Percentiles rank a stretch among this genome's conserved stretches.
Conservation (phyloP, 371 early-diverging fungal genomes). For the Circinella umbellata region DNA sequence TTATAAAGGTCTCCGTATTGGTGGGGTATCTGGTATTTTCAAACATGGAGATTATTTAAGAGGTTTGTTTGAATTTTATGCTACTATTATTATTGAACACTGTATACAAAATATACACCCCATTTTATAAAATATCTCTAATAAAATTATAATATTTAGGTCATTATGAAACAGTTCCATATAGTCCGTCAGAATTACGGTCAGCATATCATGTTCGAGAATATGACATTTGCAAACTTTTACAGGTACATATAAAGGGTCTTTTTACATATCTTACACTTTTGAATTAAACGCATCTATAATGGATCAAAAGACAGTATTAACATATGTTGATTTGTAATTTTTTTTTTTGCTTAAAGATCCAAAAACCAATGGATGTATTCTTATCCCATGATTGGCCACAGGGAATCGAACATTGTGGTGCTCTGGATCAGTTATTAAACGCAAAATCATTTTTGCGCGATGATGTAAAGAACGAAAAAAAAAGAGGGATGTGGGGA, state of each 20-base stretch:
- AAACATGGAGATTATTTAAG: slow-evolving; percentile 73
- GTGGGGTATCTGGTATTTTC: slow-evolving; percentile 93
- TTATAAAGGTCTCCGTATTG: slow-evolving; percentile 89
- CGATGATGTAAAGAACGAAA: slow-evolving; percentile 62
- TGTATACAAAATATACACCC: too few relatives aligned
- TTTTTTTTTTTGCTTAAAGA: slow-evolving; percentile 20
- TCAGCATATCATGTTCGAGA: slow-evolving; percentile 88
- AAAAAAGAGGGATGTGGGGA: neutral
- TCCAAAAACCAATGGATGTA: slow-evolving; percentile 76
- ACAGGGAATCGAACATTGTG: slow-evolving; percentile 78
- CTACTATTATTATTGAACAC: neutral
- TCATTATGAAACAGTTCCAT: slow-evolving; percentile 83
- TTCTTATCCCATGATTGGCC: slow-evolving; percentile 99
- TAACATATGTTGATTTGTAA: neutral
- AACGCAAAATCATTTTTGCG: slow-evolving; percentile 71
- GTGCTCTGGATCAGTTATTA: slow-evolving; percentile 69
- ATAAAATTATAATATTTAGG: slow-evolving; percentile 44
- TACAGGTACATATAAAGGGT: slow-evolving; percentile 50
- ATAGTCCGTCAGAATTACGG: slow-evolving; percentile 53
- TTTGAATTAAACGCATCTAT: too few relatives aligned
- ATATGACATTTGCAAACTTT: slow-evolving; percentile 78
- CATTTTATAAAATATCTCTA: too few relatives aligned
- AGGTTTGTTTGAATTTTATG: slow-evolving; percentile 32
- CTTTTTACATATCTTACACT: too few relatives aligned
- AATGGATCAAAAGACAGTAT: too few relatives aligned